Conservation (phyloP, 2,329 filamentous ascomycete species). For the Colletotrichum zoysiae region DNA sequence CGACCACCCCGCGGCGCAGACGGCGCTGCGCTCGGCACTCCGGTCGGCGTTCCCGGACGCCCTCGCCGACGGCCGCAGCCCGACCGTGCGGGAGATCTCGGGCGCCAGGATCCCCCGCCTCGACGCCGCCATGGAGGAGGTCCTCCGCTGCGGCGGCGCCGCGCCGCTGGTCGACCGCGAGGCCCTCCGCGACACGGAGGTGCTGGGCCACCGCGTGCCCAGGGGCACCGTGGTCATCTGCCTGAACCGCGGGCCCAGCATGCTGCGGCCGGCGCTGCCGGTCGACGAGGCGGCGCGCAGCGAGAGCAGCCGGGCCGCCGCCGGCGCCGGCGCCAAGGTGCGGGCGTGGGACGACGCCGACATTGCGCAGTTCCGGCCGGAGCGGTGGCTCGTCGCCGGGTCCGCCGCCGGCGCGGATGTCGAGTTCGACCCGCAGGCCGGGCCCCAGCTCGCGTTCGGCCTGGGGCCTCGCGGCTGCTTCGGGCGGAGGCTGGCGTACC, state of each 20-base stretch:
- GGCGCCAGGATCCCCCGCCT: slow-evolving; percentile 49
- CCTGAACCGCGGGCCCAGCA: slow-evolving; percentile 47
- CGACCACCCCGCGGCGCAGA: slow-evolving; percentile 25
- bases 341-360: slow-evolving; percentile 51
- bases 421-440: slow-evolving; percentile 51
- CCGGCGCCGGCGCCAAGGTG: slow-evolving; percentile 41
- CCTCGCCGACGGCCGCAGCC: slow-evolving; percentile 44
- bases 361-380: slow-evolving; percentile 50
- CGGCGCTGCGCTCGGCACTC: slow-evolving; percentile 23
- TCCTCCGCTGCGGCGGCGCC: slow-evolving; percentile 49
- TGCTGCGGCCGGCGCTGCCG: slow-evolving; percentile 46
- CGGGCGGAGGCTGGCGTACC: slow-evolving; percentile 53
- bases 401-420: not conserved
- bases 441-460: slow-evolving; percentile 53
- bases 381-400: slow-evolving; percentile 52
- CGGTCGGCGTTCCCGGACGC: slow-evolving; percentile 39
- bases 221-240: slow-evolving; percentile 51
- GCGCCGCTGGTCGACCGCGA: slow-evolving; percentile 49
- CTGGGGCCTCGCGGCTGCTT: slow-evolving; percentile 54
- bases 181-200: slow-evolving; percentile 49
- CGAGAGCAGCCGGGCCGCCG: slow-evolving; percentile 42
- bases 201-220: slow-evolving; percentile 51
- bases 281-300: slow-evolving; percentile 49
- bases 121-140: slow-evolving; percentile 55
- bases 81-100: slow-evolving; percentile 49